Conservation (phyloP, 345 rosid genomes). For the Jatropha curcas region DNA sequence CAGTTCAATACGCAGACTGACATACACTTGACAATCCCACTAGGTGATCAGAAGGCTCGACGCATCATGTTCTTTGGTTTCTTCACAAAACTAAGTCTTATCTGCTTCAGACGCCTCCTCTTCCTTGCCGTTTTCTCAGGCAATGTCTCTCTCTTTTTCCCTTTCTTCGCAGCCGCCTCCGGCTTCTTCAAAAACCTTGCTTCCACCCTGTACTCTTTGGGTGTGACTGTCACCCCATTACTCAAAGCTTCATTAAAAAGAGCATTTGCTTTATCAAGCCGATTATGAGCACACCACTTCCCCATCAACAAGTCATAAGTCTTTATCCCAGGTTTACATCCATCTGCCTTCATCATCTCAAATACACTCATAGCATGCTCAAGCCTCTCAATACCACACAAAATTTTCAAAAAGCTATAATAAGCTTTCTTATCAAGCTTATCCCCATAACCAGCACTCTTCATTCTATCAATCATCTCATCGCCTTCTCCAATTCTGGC, state of each 20-base stretch:
- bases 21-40: not conserved
- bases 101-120: slow-evolving; percentile 76
- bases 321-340: slow-evolving; percentile 72
- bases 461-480: slow-evolving; percentile 90
- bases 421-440: slow-evolving; percentile 60
- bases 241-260: slow-evolving; percentile 65
- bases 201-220: slow-evolving; percentile 69
- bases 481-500: slow-evolving; percentile 92
- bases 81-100: slow-evolving; percentile 85
- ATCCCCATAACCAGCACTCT: slow-evolving; percentile 63
- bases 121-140: slow-evolving; percentile 96
- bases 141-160: slow-evolving; percentile 87
- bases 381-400: slow-evolving; percentile 95
- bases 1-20: not conserved
- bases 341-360: slow-evolving; percentile 75
- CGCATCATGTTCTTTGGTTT: slow-evolving; percentile 67
- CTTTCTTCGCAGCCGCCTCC: slow-evolving; percentile 54
- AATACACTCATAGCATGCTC: slow-evolving; percentile 88
- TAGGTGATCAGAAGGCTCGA: slow-evolving; percentile 19
- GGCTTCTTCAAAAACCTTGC: slow-evolving; percentile 63
- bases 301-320: slow-evolving; percentile 82
- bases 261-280: slow-evolving; percentile 70
- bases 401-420: slow-evolving; percentile 68
- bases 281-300: slow-evolving; percentile 67
- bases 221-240: slow-evolving; percentile 66